phyloP scores from a whole-genome alignment of 805 yeast genomes.

The Candida ficus region DNA sequence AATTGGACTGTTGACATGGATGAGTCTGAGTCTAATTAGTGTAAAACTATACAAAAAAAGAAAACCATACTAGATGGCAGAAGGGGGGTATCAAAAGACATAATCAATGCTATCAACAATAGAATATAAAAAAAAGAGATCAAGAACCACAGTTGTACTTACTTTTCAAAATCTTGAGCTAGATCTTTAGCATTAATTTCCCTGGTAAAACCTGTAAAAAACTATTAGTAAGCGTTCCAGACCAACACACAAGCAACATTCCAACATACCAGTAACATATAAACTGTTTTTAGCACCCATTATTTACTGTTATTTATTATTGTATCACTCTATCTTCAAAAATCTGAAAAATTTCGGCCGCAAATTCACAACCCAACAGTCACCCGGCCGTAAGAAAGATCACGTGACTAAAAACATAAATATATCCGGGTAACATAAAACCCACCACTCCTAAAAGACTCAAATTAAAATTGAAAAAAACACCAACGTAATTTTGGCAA shows the following conservation, averaged over 20 bases:
- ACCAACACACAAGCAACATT: not conserved
- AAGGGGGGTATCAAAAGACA: not conserved
- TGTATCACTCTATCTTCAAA: no score
- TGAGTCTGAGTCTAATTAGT: slow-evolving; percentile 7
- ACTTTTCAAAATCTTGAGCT: slow-evolving; percentile 58
- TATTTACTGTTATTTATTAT: not conserved
- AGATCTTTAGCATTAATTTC: slow-evolving; percentile 51
- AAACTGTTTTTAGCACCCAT: slow-evolving; percentile 35
- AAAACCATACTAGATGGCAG: not conserved
- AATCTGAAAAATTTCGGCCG: no score
- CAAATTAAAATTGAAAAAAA: not conserved
- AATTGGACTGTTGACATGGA: slow-evolving; percentile 5
- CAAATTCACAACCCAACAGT: not conserved
- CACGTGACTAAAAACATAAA: no score
- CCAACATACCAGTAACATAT: slow-evolving; percentile 43
- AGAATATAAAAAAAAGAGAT: slow-evolving; percentile 4
- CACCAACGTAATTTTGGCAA: no score
- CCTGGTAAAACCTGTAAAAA: slow-evolving; percentile 38
- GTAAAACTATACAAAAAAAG: not conserved
- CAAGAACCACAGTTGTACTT: slow-evolving; percentile 28
- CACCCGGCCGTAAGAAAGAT: no score
- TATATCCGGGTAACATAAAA: no score
- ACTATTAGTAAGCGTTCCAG: not conserved
- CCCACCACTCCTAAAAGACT: no score
- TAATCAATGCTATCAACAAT: not conserved